Percentiles rank a stretch among this genome's conserved stretches.
phyloP scores from a whole-genome alignment of 495 filamentous ascomycete species.

The Xanthoparmelia taractica region DNA sequence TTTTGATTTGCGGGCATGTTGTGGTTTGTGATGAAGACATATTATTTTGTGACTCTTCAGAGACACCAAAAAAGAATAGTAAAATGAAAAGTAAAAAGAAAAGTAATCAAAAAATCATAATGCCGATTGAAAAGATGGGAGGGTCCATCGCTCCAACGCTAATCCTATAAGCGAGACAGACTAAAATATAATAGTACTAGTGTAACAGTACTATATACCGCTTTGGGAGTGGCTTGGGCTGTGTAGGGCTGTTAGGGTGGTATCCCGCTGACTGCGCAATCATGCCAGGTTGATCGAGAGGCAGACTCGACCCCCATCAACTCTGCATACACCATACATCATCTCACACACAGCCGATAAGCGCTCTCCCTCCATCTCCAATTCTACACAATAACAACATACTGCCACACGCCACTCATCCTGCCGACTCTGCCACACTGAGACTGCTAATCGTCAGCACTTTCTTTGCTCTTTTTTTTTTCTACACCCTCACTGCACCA shows the following conservation, averaged over 20 bases:
- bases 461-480: background rate
- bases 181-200: no score
- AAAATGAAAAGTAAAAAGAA: background rate
- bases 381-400: background rate
- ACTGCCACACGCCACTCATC: background rate
- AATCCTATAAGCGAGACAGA: background rate
- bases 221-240: slow-evolving; percentile 3
- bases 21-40: no score
- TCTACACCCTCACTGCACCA: background rate
- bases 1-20: no score
- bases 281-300: slow-evolving; percentile 2
- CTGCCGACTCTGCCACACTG: background rate
- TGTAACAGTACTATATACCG: no score
- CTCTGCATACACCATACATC: no score
- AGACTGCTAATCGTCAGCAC: background rate
- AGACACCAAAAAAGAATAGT: background rate
- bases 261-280: background rate
- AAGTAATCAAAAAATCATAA: background rate
- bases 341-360: no score
- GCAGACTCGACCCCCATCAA: background rate
- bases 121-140: no score
- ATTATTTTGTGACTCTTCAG: no score
- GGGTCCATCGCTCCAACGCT: background rate
- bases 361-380: background rate
- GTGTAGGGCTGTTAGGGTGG: background rate